Evolutionary conservation across 116 monocot species (phyloP), one percentile per base, ranked within the genome.

Genomic region (Zostera marina): DNA sequence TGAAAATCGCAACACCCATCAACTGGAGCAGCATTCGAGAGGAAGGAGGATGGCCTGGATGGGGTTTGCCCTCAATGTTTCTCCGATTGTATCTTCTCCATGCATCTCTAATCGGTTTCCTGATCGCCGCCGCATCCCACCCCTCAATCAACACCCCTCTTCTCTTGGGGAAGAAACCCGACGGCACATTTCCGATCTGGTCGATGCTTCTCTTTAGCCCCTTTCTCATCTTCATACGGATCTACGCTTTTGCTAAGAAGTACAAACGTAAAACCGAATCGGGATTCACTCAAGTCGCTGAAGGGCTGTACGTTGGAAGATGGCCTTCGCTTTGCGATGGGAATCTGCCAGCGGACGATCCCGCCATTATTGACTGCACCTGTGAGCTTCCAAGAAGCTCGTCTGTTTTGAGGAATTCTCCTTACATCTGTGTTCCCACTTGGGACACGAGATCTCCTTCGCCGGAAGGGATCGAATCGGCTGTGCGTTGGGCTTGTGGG

Each of bases 301-400:
- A 83, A 56, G 87, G 83, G n/a, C 53, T 92, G 51, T 92, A 76
- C 68, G 81, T 92, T 60, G 92, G 92, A 22, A 83, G 80, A 0
- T 86, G 92, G 92, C 92, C 86, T 21, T 67, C 73, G 56, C 77
- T 77, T 9, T 22, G 58, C 12, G 46, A 57, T 42, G 69, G 74
- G 32, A 32, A 32, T 55, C 59, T 92, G 63, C 92, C 92, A 15
- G 73, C 82, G 10, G 83, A 80, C 45, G 77, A 77, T 17, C 74
- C 72, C 42, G 85, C 83, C 53, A 56, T 92, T 42, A 80, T 92
- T 53, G 92, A 92, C 70, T 86, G 92, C 76, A 92, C 92, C 32
- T 92, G 92, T 62, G 92, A 92, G 58, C 59, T 92, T 1, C 83
- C 92, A 44, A 77, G 74, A 52, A 70, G 61, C 39, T 66, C 71